phyloP scores from a whole-genome alignment of 306 rosid species.

The Lathyrus sativus region DNA sequence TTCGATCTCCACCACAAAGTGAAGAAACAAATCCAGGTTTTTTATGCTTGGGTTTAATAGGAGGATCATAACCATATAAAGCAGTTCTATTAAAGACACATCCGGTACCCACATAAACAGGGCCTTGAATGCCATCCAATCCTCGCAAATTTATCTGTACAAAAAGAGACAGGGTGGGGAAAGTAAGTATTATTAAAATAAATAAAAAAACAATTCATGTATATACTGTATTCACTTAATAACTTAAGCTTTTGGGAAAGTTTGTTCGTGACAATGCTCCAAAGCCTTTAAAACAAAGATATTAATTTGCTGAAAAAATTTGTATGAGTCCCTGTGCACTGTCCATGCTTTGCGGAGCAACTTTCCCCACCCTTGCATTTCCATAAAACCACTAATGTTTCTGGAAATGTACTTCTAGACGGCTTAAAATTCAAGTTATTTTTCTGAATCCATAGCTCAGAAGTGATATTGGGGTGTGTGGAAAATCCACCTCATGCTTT shows the following conservation, averaged over 20 bases:
- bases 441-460: not conserved
- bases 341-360: not conserved
- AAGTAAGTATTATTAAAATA: not conserved
- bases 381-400: not conserved
- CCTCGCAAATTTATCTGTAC: conserved; percentile 94
- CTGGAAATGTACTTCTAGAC: not conserved
- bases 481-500: not conserved
- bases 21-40: conserved; percentile 69
- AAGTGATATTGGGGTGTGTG: not conserved
- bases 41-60: conserved; percentile 77
- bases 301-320: not conserved
- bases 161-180: conserved; percentile 20
- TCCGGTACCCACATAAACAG: conserved; percentile 98
- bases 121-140: conserved; percentile 97
- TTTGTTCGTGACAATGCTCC: not conserved
- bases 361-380: not conserved
- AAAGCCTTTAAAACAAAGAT: not conserved
- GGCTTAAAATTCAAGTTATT: not conserved
- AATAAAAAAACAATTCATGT: not conserved
- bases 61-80: conserved; percentile 94
- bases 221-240: not conserved
- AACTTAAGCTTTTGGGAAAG: not conserved
- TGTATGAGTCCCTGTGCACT: not conserved
- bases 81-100: conserved; percentile 98
- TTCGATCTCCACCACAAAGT: conserved; percentile 71